Conservation (phyloP, 1,139 yeast genomes). For the Pneumocystis jirovecii region DNA sequence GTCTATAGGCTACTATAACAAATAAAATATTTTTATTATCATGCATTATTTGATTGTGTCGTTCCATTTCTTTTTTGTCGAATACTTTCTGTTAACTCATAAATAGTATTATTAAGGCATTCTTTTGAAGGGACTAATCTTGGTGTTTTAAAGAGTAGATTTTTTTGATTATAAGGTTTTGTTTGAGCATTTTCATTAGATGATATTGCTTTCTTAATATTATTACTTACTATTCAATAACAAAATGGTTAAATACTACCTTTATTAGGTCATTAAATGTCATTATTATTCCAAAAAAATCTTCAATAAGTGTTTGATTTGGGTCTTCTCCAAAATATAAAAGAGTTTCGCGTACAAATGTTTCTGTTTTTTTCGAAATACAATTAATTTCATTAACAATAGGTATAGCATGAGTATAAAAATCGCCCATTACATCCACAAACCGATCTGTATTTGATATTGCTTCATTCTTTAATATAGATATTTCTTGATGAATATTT, state of each 20-base stretch:
- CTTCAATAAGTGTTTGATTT: not conserved
- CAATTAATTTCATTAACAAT: not conserved
- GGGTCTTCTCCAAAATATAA: not conserved
- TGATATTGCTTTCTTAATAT: not conserved
- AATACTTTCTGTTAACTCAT: not conserved
- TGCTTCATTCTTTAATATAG: not conserved
- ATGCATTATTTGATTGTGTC: not conserved
- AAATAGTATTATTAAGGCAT: not conserved
- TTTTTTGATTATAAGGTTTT: not conserved
- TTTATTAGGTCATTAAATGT: not conserved
- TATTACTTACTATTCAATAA: not conserved
- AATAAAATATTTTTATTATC: not conserved
- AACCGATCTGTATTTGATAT: not conserved
- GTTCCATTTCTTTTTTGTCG: not conserved
- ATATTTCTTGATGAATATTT: not conserved
- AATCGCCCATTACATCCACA: not conserved
- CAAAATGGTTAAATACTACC: not conserved
- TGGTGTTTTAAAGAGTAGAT: not conserved
- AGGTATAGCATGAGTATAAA: not conserved
- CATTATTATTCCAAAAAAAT: not conserved
- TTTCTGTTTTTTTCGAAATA: not conserved
- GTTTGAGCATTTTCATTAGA: not conserved
- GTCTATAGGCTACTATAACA: not conserved
- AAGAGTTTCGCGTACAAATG: not conserved
- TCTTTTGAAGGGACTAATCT: not conserved